Evolutionary conservation across 306 rosid species (phyloP).

Genomic region (Ochetophila trinervis): DNA sequence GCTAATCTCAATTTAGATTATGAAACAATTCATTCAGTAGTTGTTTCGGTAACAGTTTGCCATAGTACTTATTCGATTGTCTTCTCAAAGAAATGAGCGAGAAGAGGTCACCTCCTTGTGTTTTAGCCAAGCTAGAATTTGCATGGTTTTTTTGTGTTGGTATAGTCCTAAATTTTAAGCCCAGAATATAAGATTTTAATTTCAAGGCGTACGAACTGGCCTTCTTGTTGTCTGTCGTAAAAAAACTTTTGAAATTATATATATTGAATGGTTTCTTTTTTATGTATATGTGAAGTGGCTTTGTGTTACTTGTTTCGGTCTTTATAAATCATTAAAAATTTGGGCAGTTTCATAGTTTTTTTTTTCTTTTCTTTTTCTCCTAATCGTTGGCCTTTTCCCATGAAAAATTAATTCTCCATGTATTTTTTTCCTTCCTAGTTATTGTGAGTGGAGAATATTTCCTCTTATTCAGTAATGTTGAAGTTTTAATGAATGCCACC

Average conservation of each 20-base stretch:
- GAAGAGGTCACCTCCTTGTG: no score
- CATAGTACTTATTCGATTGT: not conserved
- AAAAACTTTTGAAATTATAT: no score
- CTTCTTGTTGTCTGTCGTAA: no score
- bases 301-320: not conserved
- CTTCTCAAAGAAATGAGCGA: not conserved
- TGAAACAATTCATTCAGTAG: no score
- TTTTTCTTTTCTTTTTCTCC: not conserved
- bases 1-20: no score
- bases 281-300: not conserved
- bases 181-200: not conserved
- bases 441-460: not conserved
- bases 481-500: slow-evolving; percentile 1
- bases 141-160: not conserved
- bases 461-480: slow-evolving; percentile 13
- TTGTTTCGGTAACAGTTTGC: no score
- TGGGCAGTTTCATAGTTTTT: not conserved
- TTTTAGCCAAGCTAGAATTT: no score
- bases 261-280: not conserved
- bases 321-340: not conserved
- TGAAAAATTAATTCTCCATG: not conserved
- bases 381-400: no score
- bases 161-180: not conserved
- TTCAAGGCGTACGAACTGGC: no score
- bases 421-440: not conserved